phyloP scores from a whole-genome alignment of 768 basidiomycete species.

The Pulveroboletus sp. region DNA sequence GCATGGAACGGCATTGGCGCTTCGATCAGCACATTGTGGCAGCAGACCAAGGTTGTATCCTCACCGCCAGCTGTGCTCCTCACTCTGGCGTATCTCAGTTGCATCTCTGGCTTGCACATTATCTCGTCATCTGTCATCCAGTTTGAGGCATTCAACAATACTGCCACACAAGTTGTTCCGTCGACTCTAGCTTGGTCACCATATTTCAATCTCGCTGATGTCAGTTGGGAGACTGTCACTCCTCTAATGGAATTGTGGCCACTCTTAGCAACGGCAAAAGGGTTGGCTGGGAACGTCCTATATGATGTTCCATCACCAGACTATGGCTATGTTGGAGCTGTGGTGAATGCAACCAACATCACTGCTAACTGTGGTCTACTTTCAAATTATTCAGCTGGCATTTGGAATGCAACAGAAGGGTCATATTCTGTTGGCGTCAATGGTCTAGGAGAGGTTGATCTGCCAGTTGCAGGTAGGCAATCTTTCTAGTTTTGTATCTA shows the following conservation, averaged over 20 bases:
- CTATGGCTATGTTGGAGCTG: not conserved
- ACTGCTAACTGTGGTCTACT: conserved; percentile 15
- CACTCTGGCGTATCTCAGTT: conserved; percentile 14
- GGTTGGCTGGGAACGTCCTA: conserved; percentile 10
- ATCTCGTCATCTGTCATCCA: conserved; percentile 21
- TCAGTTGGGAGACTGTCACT: not conserved
- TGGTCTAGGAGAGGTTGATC: conserved; percentile 3
- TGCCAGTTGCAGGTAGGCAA: not conserved
- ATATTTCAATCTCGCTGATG: not conserved
- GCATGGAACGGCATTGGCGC: conserved; percentile 27
- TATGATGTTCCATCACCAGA: conserved; percentile 15
- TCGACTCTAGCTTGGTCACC: conserved; percentile 3
- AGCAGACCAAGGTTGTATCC: conserved; percentile 15
- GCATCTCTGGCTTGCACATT: conserved; percentile 21
- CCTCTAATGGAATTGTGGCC: not conserved
- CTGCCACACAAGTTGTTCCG: not conserved
- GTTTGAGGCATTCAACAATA: conserved; percentile 15
- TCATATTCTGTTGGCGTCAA: not conserved
- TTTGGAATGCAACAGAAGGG: not conserved
- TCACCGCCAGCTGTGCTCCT: not conserved
- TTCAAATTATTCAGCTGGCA: conserved; percentile 1
- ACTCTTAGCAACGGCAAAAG: conserved; percentile 4
- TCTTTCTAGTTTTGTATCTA: not conserved
- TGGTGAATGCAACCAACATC: conserved; percentile 18
- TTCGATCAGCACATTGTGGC: conserved; percentile 16